Evolutionary conservation across 2,329 filamentous ascomycete species (phyloP).

Genomic region (Claviceps fusiformis): DNA sequence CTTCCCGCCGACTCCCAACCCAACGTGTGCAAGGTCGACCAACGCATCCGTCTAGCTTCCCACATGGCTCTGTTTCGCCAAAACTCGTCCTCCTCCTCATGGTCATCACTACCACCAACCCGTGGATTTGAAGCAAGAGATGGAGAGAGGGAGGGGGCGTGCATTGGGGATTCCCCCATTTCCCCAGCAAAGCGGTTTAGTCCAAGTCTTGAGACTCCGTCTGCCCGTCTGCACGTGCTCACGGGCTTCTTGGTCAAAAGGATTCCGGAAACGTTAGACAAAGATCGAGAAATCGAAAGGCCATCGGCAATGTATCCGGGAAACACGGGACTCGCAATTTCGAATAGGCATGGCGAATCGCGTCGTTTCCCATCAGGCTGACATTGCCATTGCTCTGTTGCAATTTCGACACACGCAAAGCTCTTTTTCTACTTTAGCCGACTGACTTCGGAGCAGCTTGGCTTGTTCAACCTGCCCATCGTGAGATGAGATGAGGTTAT

Average conservation of each 20-base stretch:
- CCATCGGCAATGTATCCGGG: neutral
- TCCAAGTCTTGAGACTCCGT: neutral
- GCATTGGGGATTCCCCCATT: neutral
- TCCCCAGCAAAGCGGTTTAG: neutral
- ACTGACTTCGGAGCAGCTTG: neutral
- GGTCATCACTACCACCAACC: neutral
- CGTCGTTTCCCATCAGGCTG: neutral
- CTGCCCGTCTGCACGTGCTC: neutral
- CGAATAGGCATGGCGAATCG: neutral
- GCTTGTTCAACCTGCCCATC: neutral
- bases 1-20: neutral
- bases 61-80: too few relatives aligned
- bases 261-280: neutral
- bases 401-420: too few relatives aligned
- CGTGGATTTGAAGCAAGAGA: neutral
- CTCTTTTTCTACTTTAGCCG: neutral
- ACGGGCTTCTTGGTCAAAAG: neutral
- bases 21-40: neutral
- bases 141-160: too few relatives aligned
- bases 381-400: neutral
- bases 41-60: neutral
- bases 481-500: neutral
- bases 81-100: neutral
- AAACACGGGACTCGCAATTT: neutral
- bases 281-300: neutral